Conservation (phyloP, 2,329 filamentous ascomycete genomes). For the Aureobasidium mangrovei region DNA sequence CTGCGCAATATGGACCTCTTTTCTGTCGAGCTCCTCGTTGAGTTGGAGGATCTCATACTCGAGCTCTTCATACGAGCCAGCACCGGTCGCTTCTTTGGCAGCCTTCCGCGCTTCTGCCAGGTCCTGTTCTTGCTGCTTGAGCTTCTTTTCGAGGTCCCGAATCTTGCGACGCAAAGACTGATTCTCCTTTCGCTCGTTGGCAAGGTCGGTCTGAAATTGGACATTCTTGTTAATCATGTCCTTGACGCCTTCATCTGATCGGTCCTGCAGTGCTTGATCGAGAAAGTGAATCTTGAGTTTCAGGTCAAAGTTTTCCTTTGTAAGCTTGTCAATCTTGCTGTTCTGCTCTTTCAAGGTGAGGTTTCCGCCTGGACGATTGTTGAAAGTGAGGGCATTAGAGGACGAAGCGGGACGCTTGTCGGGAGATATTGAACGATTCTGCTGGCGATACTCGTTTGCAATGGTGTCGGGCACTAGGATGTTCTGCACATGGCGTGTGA, state of each 20-base stretch:
- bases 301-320: slow-evolving; percentile 96
- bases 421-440: slow-evolving; percentile 53
- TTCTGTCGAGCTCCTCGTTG: slow-evolving; percentile 76
- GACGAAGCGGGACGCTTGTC: slow-evolving; percentile 45
- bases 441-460: slow-evolving; percentile 74
- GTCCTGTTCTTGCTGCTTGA: slow-evolving; percentile 50
- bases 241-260: slow-evolving; percentile 92
- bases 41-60: slow-evolving; percentile 82
- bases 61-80: slow-evolving; percentile 47
- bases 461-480: slow-evolving; percentile 86
- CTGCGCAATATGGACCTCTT: slow-evolving; percentile 73
- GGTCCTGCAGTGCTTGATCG: slow-evolving; percentile 82
- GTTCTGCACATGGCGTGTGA: slow-evolving; percentile 79
- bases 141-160: slow-evolving; percentile 76
- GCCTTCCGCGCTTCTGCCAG: slow-evolving; percentile 37
- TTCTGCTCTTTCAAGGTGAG: slow-evolving; percentile 95
- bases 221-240: slow-evolving; percentile 98
- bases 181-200: slow-evolving; percentile 84
- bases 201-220: slow-evolving; percentile 81
- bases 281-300: slow-evolving; percentile 98
- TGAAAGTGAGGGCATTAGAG: slow-evolving; percentile 23
- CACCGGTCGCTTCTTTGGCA: slow-evolving; percentile 32
- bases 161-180: slow-evolving; percentile 71
- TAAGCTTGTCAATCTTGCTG: slow-evolving; percentile 89
- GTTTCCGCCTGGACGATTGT: slow-evolving; percentile 28